Percentiles rank a stretch among this genome's conserved stretches.
phyloP scores from a whole-genome alignment of 305 asterid genomes.

The Plantago coronopus region DNA sequence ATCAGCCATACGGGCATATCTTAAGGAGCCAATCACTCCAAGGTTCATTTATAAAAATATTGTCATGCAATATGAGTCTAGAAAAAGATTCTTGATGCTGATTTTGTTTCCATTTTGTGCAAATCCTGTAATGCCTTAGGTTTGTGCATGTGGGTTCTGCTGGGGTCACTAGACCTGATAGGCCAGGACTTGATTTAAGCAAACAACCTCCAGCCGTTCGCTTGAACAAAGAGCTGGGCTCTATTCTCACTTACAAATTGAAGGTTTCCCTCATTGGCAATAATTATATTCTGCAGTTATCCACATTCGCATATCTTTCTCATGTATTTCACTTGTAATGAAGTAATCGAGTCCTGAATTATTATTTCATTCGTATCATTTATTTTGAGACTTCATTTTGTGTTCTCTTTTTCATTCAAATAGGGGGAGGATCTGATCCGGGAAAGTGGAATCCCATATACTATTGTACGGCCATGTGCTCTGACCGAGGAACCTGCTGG shows the following conservation, averaged over 20 bases:
- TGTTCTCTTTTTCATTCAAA: constrained; percentile 6
- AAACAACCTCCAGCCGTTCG: constrained; percentile 99
- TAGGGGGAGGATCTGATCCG: constrained; percentile 90
- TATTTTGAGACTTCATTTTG: neutral
- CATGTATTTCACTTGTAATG: neutral
- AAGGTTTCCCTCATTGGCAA: constrained; percentile 42
- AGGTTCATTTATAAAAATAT: constrained; percentile 37
- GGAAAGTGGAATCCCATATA: constrained; percentile 76
- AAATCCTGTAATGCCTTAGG: constrained; percentile 29
- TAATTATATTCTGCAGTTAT: neutral
- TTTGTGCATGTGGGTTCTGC: constrained; percentile 94
- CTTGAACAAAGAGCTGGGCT: constrained; percentile 80
- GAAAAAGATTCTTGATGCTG: constrained; percentile 6
- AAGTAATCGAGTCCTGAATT: neutral
- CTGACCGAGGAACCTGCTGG: constrained; percentile 97
- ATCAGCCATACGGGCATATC: constrained; percentile 68
- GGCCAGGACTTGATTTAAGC: constrained; percentile 94
- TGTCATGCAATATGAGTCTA: constrained; percentile 5
- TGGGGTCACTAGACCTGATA: constrained; percentile 94
- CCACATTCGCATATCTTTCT: no score
- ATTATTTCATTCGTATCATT: neutral
- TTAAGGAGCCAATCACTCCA: constrained; percentile 75
- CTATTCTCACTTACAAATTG: constrained; percentile 89
- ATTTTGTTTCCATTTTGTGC: constrained; percentile 4
- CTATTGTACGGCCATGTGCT: constrained; percentile 90